Base-by-base conservation (phyloP, 768 basidiomycete species). In the Mycena maculata region DNA sequence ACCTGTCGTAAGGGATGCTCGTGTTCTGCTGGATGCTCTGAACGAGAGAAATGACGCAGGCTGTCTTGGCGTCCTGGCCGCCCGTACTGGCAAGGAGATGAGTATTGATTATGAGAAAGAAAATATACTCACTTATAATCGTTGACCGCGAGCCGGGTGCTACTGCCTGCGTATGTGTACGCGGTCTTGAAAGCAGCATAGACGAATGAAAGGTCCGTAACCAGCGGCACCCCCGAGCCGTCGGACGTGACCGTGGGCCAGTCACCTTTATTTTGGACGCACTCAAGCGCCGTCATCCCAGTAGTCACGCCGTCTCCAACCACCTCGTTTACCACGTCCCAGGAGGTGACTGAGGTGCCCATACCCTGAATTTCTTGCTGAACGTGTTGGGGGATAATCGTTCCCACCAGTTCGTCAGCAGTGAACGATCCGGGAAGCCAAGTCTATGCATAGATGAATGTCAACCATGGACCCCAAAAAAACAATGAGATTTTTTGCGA, bases 341-440 rank as follows among this genome's bases (percentile, higher is more conserved):
- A 65, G 41, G 63, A 65, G n/a, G 64, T 62, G 18, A 70, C 60
- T 1, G 58, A 50, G 2, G 64, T 1, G 33, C 63, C 60, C 63
- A 65, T 61, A 27, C 68, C 58, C 33, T 70, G 59, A 30, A 70
- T 38, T 33, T 61, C 48, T n/a, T 36, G 27, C 48, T 70, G 69
- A 28, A 68, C 66, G 55, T 68, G 66, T 50, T 68, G 66, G 2
- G 66, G 66, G 60, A 68, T 68, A 30, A 68, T 68, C 47, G 66
- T 68, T 15, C 60, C 60, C 15, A 42, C 42, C 4, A 68, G 3
- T 27, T 56, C 36, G 16, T n/a, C n/a, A 10, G 66, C 66, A 12
- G 36, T 39, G 55, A 68, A 68, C n/a, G 54, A 57, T 11, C 66
- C 66, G 20, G 66, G 66, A 18, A 68, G 66, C 66, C 66, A 68